Conservation (phyloP, 331 rosid species). For the Malus hybrid region DNA sequence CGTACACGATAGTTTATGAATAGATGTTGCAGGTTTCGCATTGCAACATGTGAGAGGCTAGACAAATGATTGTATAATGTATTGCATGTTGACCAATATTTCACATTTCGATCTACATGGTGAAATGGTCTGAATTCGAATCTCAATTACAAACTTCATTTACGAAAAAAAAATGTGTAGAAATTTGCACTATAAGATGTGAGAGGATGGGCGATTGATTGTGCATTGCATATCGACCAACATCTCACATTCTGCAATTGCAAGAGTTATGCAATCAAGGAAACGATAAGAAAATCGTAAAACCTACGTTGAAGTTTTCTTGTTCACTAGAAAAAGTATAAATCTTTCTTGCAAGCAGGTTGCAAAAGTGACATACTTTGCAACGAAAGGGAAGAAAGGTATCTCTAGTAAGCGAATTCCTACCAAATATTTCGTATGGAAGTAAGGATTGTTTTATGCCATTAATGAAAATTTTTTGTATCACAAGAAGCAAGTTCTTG, state of each 20-base stretch:
- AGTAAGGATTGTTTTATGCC: not conserved
- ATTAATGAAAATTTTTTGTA: no score
- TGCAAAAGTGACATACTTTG: not conserved
- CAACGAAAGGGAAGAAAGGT: not conserved
- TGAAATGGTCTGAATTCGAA: not conserved
- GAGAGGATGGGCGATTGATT: not conserved
- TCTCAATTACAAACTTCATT: not conserved
- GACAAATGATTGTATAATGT: not conserved
- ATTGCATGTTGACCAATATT: no score
- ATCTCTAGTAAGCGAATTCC: not conserved
- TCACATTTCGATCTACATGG: not conserved
- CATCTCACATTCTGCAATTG: not conserved
- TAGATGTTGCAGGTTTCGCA: not conserved
- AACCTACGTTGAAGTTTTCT: not conserved
- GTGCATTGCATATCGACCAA: not conserved
- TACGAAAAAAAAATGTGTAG: not conserved
- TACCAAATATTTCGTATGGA: not conserved
- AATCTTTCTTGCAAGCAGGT: not conserved
- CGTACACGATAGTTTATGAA: no score
- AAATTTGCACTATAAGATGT: not conserved
- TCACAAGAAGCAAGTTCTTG: no score
- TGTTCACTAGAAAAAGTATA: not conserved
- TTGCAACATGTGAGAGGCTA: not conserved
- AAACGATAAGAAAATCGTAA: not conserved
- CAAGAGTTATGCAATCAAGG: not conserved